These are phyloP conservation scores for Benincasa hispida DNA, from an alignment of 306 rosid species.

Conservation along the genomic window DNA sequence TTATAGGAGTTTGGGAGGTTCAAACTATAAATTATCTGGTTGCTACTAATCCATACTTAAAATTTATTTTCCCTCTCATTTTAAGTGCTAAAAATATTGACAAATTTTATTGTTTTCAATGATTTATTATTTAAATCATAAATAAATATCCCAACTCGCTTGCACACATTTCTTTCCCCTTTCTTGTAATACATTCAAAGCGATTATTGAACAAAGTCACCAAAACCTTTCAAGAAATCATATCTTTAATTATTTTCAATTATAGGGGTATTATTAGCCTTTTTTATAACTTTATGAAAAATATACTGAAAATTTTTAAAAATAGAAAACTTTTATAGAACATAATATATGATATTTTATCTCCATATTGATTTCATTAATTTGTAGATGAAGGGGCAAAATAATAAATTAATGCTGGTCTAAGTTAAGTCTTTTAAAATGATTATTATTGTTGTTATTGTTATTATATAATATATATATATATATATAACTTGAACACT, in stretches of 20 bases:
- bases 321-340: neutral
- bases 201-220: neutral
- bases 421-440: neutral
- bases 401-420: neutral
- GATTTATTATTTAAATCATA: too few relatives aligned
- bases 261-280: neutral
- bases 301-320: too few relatives aligned
- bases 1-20: too few relatives aligned
- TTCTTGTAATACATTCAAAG: neutral
- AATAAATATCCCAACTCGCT: too few relatives aligned
- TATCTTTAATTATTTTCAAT: neutral
- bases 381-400: neutral
- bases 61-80: too few relatives aligned
- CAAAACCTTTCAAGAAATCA: too few relatives aligned
- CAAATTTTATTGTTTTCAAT: too few relatives aligned
- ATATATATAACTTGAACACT: neutral
- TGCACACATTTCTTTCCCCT: too few relatives aligned
- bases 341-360: neutral
- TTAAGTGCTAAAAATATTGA: too few relatives aligned
- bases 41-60: too few relatives aligned
- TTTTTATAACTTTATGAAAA: neutral
- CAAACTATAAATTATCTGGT: too few relatives aligned
- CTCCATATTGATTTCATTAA: neutral
- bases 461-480: neutral
- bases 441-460: neutral